A percentile compares a stretch with the other conserved stretches of the same genome.
phyloP scores from a whole-genome alignment of 2,329 filamentous ascomycete species.

The Xylariomycetidae sp. region DNA sequence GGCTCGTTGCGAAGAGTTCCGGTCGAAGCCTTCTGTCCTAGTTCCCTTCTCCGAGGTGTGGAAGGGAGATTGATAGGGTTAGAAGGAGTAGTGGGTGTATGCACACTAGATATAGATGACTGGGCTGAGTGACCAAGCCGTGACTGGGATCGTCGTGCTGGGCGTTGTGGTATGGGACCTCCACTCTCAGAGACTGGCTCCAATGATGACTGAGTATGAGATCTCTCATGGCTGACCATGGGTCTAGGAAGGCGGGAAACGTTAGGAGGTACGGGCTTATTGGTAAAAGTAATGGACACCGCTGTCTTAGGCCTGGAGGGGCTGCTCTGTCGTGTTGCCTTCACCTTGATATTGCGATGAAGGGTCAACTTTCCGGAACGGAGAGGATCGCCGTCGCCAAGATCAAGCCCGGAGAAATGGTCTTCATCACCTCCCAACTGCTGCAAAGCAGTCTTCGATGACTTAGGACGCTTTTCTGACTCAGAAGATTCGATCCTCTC shows the following conservation, averaged over 20 bases:
- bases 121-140: constrained; percentile 65
- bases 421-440: constrained; percentile 60
- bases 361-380: constrained; percentile 75
- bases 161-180: constrained; percentile 56
- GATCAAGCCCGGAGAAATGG: constrained; percentile 79
- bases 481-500: constrained; percentile 38
- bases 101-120: constrained; percentile 61
- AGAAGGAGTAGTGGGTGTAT: constrained; percentile 56
- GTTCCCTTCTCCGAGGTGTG: constrained; percentile 57
- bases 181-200: constrained; percentile 91
- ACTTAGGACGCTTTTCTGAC: constrained; percentile 1
- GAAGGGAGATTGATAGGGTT: constrained; percentile 48
- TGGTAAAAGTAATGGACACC: constrained; percentile 87
- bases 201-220: constrained; percentile 66
- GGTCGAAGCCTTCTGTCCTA: constrained; percentile 51
- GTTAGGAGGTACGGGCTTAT: constrained; percentile 52
- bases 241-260: constrained; percentile 77
- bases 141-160: constrained; percentile 59
- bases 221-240: constrained; percentile 60
- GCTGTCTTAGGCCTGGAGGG: constrained; percentile 69
- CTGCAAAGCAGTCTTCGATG: constrained; percentile 20
- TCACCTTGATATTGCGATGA: constrained; percentile 89
- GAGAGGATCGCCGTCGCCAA: constrained; percentile 79
- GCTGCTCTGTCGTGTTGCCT: constrained; percentile 64
- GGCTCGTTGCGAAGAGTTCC: constrained; percentile 53